phyloP scores from a whole-genome alignment of 345 rosid genomes.

The Gossypium mustelinum region DNA sequence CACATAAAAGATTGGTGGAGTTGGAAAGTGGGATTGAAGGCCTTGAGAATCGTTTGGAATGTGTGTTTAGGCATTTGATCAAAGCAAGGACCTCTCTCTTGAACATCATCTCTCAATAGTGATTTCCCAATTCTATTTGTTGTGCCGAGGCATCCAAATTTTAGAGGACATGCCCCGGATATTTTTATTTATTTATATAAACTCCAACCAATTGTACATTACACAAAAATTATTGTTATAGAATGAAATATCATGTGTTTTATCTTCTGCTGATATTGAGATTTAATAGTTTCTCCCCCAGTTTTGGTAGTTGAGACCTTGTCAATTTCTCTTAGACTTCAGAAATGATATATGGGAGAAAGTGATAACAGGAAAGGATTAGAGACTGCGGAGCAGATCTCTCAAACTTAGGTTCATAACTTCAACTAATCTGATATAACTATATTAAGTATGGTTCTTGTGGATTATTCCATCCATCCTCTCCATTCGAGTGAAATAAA shows the following conservation, averaged over 20 bases:
- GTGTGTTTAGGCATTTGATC: conserved; percentile 50
- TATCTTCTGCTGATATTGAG: too few relatives aligned
- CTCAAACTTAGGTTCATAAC: too few relatives aligned
- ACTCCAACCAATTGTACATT: conserved; percentile 3
- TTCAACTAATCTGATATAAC: too few relatives aligned
- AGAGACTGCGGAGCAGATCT: too few relatives aligned
- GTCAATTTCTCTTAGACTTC: too few relatives aligned
- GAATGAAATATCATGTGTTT: not conserved
- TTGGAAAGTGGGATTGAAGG: conserved; percentile 41
- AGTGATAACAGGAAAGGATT: too few relatives aligned
- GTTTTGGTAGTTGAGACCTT: too few relatives aligned
- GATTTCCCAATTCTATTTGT: not conserved
- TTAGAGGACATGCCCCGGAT: conserved; percentile 29
- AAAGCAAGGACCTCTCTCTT: conserved; percentile 58
- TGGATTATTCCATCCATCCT: too few relatives aligned
- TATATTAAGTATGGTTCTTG: too few relatives aligned
- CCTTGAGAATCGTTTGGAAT: conserved; percentile 50
- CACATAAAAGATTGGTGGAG: conserved; percentile 36
- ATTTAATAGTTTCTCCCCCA: not conserved
- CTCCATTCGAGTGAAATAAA: too few relatives aligned
- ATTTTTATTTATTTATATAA: not conserved
- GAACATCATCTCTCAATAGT: conserved; percentile 55
- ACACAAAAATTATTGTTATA: not conserved
- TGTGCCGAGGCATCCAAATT: conserved; percentile 26
- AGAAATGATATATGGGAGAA: too few relatives aligned